A percentile compares a stretch with the other conserved stretches of the same genome.
phyloP scores from a whole-genome alignment of 2,329 filamentous ascomycete species.

The Scleromitrula shiraiana region DNA sequence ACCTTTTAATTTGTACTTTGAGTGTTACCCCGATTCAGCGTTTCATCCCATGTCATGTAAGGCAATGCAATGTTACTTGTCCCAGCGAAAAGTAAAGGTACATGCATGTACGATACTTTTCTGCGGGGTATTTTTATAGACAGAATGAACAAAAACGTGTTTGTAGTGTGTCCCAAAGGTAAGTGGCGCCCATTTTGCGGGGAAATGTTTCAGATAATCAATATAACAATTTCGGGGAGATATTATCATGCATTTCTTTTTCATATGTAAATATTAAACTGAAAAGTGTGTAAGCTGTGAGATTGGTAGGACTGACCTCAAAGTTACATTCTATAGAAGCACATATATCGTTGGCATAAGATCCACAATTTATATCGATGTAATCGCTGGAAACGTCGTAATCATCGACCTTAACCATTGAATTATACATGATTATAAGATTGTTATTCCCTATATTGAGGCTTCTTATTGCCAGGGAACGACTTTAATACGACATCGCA shows the following conservation, averaged over 20 bases:
- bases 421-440: not conserved
- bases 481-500: not conserved
- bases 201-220: constrained; percentile 7
- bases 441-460: not conserved
- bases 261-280: not conserved
- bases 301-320: too few relatives aligned
- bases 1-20: too few relatives aligned
- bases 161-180: not conserved
- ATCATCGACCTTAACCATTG: not conserved
- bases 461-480: not conserved
- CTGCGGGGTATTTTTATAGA: too few relatives aligned
- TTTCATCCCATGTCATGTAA: too few relatives aligned
- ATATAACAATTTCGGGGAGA: not conserved
- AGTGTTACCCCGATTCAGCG: too few relatives aligned
- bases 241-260: not conserved
- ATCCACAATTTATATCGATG: not conserved
- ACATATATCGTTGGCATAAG: not conserved
- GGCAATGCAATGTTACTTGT: too few relatives aligned
- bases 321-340: not conserved
- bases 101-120: not conserved
- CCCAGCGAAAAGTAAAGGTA: not conserved
- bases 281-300: not conserved
- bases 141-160: constrained; percentile 1
- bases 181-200: constrained; percentile 6
- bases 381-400: not conserved